These are phyloP conservation scores for Jatropha curcas DNA, from an alignment of 345 rosid species.

Conservation along the genomic window DNA sequence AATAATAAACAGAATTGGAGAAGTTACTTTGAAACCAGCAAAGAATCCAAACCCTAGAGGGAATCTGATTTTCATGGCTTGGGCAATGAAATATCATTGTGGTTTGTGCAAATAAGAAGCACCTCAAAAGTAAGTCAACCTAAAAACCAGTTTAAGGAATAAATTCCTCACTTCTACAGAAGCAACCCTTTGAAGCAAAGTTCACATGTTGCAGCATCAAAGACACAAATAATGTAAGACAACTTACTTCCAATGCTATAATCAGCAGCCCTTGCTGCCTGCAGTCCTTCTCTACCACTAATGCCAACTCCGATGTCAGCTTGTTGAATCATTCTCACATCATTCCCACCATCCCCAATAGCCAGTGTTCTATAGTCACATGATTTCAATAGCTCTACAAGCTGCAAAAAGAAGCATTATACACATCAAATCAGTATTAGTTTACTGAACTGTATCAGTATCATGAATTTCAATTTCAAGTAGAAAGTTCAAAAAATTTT, in stretches of 20 bases:
- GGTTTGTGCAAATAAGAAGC: neutral
- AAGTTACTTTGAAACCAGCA: neutral
- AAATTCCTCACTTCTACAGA: neutral
- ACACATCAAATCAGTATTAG: neutral
- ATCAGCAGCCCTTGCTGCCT: constrained; percentile 99
- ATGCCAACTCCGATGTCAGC: constrained; percentile 98
- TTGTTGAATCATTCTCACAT: constrained; percentile 99
- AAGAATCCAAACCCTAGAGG: neutral
- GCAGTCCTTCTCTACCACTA: constrained; percentile 98
- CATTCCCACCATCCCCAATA: constrained; percentile 99
- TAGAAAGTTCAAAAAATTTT: neutral
- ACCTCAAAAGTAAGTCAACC: neutral
- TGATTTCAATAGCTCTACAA: constrained; percentile 84
- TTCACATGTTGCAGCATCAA: neutral
- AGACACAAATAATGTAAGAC: neutral
- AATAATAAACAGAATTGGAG: neutral
- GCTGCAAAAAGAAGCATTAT: constrained; percentile 46
- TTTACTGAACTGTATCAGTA: neutral
- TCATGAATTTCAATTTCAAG: neutral
- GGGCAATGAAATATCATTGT: neutral
- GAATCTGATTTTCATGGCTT: neutral
- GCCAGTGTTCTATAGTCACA: constrained; percentile 97
- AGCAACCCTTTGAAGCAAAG: neutral
- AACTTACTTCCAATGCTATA: constrained; percentile 93
- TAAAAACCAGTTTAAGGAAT: neutral